phyloP scores from a whole-genome alignment of 768 basidiomycete genomes.

The Fistulinella prunicolor region DNA sequence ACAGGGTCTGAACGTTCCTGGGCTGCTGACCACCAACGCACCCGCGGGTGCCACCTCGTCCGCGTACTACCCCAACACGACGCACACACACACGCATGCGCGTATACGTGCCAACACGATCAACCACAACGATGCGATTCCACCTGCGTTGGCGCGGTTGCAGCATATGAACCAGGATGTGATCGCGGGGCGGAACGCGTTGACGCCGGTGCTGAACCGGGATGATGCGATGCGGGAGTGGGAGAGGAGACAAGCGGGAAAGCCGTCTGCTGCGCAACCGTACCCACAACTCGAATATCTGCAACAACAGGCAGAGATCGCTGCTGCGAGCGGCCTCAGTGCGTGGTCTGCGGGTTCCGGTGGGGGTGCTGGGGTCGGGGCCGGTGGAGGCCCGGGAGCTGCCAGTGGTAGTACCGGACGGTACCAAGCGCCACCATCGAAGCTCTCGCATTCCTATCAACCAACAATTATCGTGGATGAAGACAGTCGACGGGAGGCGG shows the following conservation, averaged over 20 bases:
- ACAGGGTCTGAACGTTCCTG: slow-evolving; percentile 19
- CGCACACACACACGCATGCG: slow-evolving; percentile 34
- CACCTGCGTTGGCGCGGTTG: slow-evolving; percentile 86
- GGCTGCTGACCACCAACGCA: slow-evolving; percentile 44
- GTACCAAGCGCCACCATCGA: slow-evolving; percentile 44
- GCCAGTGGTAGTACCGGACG: slow-evolving; percentile 26
- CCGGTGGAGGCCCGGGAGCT: slow-evolving; percentile 25
- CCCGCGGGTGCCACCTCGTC: slow-evolving; percentile 42
- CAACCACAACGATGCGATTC: slow-evolving; percentile 83
- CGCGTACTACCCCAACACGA: slow-evolving; percentile 56
- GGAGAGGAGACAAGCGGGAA: slow-evolving; percentile 85
- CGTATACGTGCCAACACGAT: slow-evolving; percentile 89
- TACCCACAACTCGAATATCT: slow-evolving; percentile 90
- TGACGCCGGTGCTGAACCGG: slow-evolving; percentile 91
- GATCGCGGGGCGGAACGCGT: slow-evolving; percentile 65
- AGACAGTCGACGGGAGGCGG: slow-evolving; percentile 72
- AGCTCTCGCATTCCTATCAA: slow-evolving; percentile 36
- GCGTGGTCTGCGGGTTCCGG: slow-evolving; percentile 46
- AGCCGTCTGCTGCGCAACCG: slow-evolving; percentile 64
- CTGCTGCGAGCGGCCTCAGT: slow-evolving; percentile 56
- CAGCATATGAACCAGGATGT: slow-evolving; percentile 88
- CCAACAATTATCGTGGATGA: slow-evolving; percentile 64
- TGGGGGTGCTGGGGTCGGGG: slow-evolving; percentile 21
- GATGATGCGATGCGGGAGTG: slow-evolving; percentile 96
- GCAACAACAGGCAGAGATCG: slow-evolving; percentile 90